These are phyloP conservation scores for Carex cristatella DNA, from an alignment of 176 grass and related monocot genomes.

Conservation along the genomic window DNA sequence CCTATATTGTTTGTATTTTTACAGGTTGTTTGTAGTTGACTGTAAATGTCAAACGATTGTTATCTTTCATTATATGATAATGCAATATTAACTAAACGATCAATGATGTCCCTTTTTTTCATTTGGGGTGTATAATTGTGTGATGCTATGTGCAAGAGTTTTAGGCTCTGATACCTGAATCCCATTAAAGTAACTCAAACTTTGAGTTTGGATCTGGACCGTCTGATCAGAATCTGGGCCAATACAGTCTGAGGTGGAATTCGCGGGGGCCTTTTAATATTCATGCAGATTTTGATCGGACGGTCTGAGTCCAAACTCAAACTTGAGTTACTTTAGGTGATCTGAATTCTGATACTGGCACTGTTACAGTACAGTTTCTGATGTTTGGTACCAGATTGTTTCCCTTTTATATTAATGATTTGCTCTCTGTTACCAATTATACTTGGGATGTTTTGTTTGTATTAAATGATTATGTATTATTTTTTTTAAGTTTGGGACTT, in stretches of 20 bases:
- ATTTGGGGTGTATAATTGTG: neutral
- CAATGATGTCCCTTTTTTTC: neutral
- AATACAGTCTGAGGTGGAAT: too few species aligned
- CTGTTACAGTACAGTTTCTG: neutral
- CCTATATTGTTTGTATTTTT: neutral
- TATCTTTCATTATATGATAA: constrained; percentile 1
- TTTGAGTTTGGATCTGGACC: too few species aligned
- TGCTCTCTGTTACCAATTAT: neutral
- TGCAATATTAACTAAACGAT: neutral
- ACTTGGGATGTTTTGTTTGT: too few species aligned
- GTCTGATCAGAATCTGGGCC: too few species aligned
- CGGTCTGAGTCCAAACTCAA: too few species aligned
- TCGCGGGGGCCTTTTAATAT: too few species aligned
- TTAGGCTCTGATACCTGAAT: too few species aligned
- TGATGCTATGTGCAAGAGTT: neutral
- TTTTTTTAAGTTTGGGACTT: neutral
- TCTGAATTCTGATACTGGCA: neutral
- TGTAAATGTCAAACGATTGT: constrained; percentile 15
- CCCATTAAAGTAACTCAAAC: too few species aligned
- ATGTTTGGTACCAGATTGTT: neutral
- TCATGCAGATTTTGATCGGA: too few species aligned
- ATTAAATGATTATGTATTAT: neutral
- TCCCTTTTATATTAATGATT: neutral
- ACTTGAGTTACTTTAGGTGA: too few species aligned
- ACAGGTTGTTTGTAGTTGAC: neutral